Conservation (phyloP, 306 rosid species). For the Cicer yamashitae region DNA sequence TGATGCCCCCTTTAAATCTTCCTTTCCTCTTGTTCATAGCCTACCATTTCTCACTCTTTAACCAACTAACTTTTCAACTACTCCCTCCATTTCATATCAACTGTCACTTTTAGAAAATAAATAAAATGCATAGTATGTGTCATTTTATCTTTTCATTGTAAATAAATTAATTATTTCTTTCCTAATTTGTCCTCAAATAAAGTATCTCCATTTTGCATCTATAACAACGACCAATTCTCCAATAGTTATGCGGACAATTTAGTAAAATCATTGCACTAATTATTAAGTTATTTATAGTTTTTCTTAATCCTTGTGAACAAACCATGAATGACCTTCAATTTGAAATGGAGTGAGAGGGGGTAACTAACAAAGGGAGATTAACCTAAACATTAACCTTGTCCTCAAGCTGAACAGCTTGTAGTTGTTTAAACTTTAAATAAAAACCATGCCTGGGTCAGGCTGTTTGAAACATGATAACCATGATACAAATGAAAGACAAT, state of each 20-base stretch:
- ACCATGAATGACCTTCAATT: neutral
- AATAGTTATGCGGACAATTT: neutral
- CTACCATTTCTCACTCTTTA: constrained; percentile 5
- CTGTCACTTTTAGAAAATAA: neutral
- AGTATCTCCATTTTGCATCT: neutral
- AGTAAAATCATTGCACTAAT: neutral
- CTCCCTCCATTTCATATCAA: neutral
- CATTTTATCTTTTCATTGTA: neutral
- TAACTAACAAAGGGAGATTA: neutral
- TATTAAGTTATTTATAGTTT: neutral
- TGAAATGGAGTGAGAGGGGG: neutral
- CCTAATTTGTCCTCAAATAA: neutral
- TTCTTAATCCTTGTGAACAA: neutral
- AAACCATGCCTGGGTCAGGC: neutral
- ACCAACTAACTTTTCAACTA: neutral
- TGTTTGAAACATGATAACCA: constrained; percentile 13
- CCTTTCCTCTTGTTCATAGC: neutral
- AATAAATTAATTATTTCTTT: neutral
- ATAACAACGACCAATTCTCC: neutral
- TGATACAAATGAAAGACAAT: neutral
- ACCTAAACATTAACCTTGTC: constrained; percentile 3
- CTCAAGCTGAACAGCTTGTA: neutral
- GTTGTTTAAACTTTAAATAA: constrained; percentile 2
- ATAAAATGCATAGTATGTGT: neutral
- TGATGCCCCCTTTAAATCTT: neutral